phyloP scores from a whole-genome alignment of 139 green algal species.

The Chlorokybus atmophyticus region DNA sequence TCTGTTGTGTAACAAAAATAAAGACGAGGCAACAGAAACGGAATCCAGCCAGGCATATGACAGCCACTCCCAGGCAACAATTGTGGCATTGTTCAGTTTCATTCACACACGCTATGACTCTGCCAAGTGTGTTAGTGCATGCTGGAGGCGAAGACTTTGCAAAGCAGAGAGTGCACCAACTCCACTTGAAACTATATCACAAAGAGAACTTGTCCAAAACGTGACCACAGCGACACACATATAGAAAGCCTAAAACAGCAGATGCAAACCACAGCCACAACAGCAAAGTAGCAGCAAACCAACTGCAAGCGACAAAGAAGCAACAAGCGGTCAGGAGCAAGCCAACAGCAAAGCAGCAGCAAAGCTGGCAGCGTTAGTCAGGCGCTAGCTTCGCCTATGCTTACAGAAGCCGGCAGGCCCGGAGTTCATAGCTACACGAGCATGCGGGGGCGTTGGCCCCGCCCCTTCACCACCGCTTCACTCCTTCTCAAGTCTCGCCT shows the following conservation, averaged over 20 bases:
- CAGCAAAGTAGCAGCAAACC: background rate
- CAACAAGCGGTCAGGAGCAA: background rate
- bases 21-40: background rate
- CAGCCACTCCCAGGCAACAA: background rate
- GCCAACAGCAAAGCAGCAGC: too few species aligned
- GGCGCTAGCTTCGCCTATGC: too few species aligned
- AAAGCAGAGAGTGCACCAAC: background rate
- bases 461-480: too few species aligned
- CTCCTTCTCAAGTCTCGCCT: too few species aligned
- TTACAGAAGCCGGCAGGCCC: conserved; percentile 22
- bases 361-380: too few species aligned
- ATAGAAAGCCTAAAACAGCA: background rate
- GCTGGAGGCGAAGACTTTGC: background rate
- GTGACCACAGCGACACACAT: background rate
- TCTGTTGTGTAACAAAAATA: conserved; percentile 9
- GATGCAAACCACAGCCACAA: background rate
- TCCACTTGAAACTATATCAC: too few species aligned
- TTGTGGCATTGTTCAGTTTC: conserved; percentile 1
- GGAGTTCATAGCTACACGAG: too few species aligned
- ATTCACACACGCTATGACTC: background rate
- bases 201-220: background rate
- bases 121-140: background rate
- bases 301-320: background rate
- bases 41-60: background rate
- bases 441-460: too few species aligned